Base-by-base conservation (phyloP, 345 rosid genomes). In the Populus euphratica region DNA sequence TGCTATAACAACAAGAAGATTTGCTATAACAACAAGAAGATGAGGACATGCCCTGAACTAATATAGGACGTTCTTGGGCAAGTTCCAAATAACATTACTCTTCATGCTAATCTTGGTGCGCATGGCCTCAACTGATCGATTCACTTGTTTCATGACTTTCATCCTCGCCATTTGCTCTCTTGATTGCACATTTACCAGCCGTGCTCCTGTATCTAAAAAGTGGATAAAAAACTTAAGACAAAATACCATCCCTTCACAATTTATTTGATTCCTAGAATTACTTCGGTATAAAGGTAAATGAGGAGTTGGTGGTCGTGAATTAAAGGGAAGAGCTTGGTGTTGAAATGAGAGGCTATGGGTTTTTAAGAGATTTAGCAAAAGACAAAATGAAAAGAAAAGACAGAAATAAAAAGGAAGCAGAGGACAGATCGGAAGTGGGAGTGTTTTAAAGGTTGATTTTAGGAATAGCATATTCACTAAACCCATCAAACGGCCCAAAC, bases 31-130 rank as follows among this genome's bases (percentile, higher is more conserved):
- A 14, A 38, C 41, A 36, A 76, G 0, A 25, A 38, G 49, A 49
- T 38, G 16, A 29, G 56, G 56, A 13, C 70, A 18, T 7, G 49
- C 5, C 70, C 33, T 25, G 23, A 8, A 71, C 88, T 91, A 91
- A 80, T 88, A 86, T 0, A 91, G 83, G 69, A 90, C 97, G 69
- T 93, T 93, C 76, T 89, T 95, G 10, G 98, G 97, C 83, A 93
- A 84, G 82, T 96, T 92, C 70, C 93, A 83, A 18, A 93, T 91
- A 73, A 89, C 86, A 47, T 92, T 96, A 83, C 74, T 93, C 88
- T 96, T 92, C 93, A 91, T 74, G 56, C 90, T 97, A 3, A 93
- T 80, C 84, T 92, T 96, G 52, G 85, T 71, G 56, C 94, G 94
- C 95, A 89, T 91, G 0, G 88, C 83, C 84, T 93, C 97, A 20